A percentile compares a stretch with the other conserved stretches of the same genome.
These are phyloP conservation scores for Ophiostoma australiae DNA, from an alignment of 2,329 filamentous ascomycete genomes.

Conservation along the genomic window DNA sequence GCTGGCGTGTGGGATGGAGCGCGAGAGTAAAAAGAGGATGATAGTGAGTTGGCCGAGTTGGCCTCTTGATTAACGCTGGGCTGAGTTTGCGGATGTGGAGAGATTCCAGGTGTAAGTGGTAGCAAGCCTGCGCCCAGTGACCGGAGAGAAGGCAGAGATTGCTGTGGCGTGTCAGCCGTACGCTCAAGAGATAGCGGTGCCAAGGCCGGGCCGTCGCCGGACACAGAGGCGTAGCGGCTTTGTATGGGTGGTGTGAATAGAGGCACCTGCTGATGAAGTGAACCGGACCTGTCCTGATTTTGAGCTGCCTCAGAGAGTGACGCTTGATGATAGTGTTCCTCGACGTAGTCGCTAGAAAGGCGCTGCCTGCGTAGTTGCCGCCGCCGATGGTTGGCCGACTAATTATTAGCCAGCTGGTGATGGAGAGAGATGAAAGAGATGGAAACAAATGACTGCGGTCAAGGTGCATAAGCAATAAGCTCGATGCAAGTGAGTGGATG, in stretches of 20 bases:
- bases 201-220: constrained; percentile 23
- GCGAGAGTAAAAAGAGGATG: neutral
- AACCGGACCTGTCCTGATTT: neutral
- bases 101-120: constrained; percentile 1
- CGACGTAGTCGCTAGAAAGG: constrained; percentile 2
- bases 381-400: constrained; percentile 22
- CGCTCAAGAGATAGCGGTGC: constrained; percentile 8
- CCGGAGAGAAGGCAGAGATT: constrained; percentile 22
- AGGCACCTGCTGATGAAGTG: constrained; percentile 7
- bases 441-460: neutral
- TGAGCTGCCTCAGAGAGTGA: neutral
- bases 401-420: neutral
- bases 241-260: constrained; percentile 23
- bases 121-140: constrained; percentile 11
- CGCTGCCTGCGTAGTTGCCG: constrained; percentile 18
- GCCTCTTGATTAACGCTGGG: neutral
- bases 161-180: neutral
- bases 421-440: neutral
- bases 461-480: neutral
- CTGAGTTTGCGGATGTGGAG: neutral
- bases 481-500: neutral
- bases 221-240: constrained; percentile 24
- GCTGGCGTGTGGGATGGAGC: constrained; percentile 33
- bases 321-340: neutral
- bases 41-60: neutral